Base-by-base conservation (phyloP, 352 stramenopile species). In the Bremia lactucae region DNA sequence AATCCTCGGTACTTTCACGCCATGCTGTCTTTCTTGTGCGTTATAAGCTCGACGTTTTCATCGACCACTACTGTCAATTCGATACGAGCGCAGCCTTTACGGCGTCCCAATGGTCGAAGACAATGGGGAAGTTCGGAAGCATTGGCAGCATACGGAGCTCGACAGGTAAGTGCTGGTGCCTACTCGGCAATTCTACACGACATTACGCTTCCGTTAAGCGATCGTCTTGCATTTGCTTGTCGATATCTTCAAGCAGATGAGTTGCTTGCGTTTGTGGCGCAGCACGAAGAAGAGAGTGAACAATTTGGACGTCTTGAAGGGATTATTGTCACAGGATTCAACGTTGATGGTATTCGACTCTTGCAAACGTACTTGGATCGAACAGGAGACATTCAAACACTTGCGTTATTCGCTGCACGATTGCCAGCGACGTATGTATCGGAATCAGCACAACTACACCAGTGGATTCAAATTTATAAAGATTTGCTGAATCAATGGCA, bases 391-490 rank as follows among this genome's bases (percentile, higher is more conserved):
- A 76, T 97, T 23, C 89, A 97, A 51, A 96, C 87, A 3, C 64
- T 94, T n/a, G 87, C 88, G 9, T 55, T 97, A 3, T 52, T 96
- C 0, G 76, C 70, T 16, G 83, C 77, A 3, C 75, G 79, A 6
- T 48, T 87, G 13, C 76, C 78, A 1, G 54, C 67, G 11, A 59
- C 65, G 0, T 58, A 78, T 19, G 57, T 84, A 13, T 41, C 74
- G 36, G 82, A 95, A 43, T 52, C 59, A 37, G 53, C 54, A 42
- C 62, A 77, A 7, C 68, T 87, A 23, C 59, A 66, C 18, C 81
- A 90, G 44, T 97, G 89, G 89, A 76, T 97, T 33, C 69, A 91
- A 23, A 81, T 72, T 20, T 97, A 97, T 52, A 78, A 94, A 24
- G 65, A 89, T 13, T 54, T 97, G 29, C 66, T 97, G 2, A 97